Evolutionary conservation across 106 monocot species (phyloP).

Genomic region (Dioscorea alata): DNA sequence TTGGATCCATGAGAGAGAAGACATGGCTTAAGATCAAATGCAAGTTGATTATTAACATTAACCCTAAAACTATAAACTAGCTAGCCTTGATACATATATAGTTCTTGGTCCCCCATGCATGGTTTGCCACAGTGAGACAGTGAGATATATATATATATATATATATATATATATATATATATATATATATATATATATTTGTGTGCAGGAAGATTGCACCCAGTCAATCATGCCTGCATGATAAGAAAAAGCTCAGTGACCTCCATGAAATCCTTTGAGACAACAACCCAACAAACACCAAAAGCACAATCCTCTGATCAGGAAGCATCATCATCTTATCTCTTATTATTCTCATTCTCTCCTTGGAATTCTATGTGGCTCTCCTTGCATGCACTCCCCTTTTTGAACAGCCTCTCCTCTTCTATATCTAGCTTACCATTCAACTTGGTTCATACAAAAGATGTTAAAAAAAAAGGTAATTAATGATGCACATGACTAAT

Average conservation of each 20-base stretch:
- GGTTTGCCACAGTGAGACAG: too few relatives aligned
- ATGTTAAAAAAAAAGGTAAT: background rate
- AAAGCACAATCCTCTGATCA: background rate
- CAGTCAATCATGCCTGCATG: conserved; percentile 4
- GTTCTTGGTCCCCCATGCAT: too few relatives aligned
- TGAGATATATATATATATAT: too few relatives aligned
- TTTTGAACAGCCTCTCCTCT: background rate
- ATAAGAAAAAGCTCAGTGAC: background rate
- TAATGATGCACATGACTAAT: too few relatives aligned
- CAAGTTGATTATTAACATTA: too few relatives aligned
- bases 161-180: too few relatives aligned
- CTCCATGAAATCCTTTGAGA: background rate
- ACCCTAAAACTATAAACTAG: too few relatives aligned
- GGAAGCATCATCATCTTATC: too few relatives aligned
- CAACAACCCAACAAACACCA: background rate
- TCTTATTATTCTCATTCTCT: background rate
- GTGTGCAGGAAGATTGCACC: background rate
- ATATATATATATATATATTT: too few relatives aligned
- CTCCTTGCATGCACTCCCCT: background rate
- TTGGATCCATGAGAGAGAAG: conserved; percentile 2
- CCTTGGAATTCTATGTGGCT: background rate
- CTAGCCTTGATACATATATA: too few relatives aligned
- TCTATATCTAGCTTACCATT: background rate
- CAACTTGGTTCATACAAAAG: too few relatives aligned
- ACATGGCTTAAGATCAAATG: background rate